phyloP scores from a whole-genome alignment of 2,329 filamentous ascomycete genomes.

The Didymella exigua region DNA sequence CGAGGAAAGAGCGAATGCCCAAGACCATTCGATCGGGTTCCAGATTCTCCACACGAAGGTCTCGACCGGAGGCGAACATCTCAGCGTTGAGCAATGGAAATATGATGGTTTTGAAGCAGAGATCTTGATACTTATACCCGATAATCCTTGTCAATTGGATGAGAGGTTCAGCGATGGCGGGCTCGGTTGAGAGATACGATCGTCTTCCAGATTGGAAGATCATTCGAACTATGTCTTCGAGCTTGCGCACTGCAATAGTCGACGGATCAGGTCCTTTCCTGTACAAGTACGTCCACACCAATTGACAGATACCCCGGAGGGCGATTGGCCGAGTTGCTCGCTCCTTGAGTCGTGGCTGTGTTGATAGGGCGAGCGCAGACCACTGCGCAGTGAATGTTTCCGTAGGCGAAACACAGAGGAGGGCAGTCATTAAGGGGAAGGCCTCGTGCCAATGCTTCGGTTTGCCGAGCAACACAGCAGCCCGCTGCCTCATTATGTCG shows the following conservation, averaged over 20 bases:
- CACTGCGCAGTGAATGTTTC: constrained; percentile 87
- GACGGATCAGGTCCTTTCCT: constrained; percentile 72
- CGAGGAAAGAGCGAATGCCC: constrained; percentile 90
- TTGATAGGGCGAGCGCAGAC: constrained; percentile 77
- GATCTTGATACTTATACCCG: constrained; percentile 89
- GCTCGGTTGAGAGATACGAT: constrained; percentile 81
- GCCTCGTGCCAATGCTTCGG: constrained; percentile 89
- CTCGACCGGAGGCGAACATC: constrained; percentile 75
- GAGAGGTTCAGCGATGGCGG: constrained; percentile 82
- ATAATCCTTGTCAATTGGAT: constrained; percentile 95
- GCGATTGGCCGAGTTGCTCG: constrained; percentile 77
- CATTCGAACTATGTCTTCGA: constrained; percentile 87
- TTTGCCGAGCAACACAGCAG: constrained; percentile 86
- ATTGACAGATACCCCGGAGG: constrained; percentile 84
- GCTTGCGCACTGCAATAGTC: constrained; percentile 72
- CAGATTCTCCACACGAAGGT: constrained; percentile 86
- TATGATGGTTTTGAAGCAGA: constrained; percentile 91
- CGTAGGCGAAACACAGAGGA: constrained; percentile 85
- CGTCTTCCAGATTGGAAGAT: constrained; percentile 81
- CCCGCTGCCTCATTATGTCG: constrained; percentile 74
- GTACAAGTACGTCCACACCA: constrained; percentile 95
- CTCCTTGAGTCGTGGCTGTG: constrained; percentile 85
- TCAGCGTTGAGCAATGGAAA: constrained; percentile 95
- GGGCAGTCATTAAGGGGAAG: constrained; percentile 83
- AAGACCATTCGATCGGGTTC: constrained; percentile 98